A percentile compares a stretch with the other conserved stretches of the same genome.
Evolutionary conservation across 1,284 basidiomycete genomes (phyloP).

Genomic region (Ganoderma resinaceum): DNA sequence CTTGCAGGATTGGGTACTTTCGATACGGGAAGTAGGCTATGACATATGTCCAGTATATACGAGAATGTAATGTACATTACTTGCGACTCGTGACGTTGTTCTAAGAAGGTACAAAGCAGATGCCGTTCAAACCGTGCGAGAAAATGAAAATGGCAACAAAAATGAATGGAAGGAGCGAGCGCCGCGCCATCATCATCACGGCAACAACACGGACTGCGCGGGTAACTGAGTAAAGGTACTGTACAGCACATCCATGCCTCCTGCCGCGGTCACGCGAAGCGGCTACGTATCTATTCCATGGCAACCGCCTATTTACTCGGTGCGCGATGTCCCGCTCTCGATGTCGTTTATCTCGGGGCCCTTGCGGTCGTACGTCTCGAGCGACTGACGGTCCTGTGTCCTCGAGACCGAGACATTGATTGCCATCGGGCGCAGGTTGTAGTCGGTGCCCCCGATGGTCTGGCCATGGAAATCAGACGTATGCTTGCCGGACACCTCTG

Average conservation of each 20-base stretch:
- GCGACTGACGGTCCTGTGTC: constrained; percentile 14
- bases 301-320: background rate
- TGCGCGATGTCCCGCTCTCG: constrained; percentile 21
- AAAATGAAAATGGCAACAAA: background rate
- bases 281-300: background rate
- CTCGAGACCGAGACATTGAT: constrained; percentile 22
- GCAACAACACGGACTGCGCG: background rate
- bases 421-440: constrained; percentile 19
- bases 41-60: background rate
- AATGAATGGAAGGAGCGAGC: background rate
- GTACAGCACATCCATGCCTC: background rate
- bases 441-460: constrained; percentile 20
- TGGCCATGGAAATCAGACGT: constrained; percentile 9
- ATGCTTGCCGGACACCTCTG: constrained; percentile 10
- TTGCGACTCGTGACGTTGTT: background rate
- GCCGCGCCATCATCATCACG: background rate
- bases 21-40: background rate
- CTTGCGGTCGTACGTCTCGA: constrained; percentile 21
- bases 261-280: background rate
- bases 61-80: background rate
- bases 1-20: background rate
- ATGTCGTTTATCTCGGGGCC: constrained; percentile 11
- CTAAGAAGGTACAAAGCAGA: background rate
- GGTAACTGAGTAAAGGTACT: background rate
- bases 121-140: background rate